Evolutionary conservation across 495 filamentous ascomycete species (phyloP).

Genomic region (Halenospora varia): DNA sequence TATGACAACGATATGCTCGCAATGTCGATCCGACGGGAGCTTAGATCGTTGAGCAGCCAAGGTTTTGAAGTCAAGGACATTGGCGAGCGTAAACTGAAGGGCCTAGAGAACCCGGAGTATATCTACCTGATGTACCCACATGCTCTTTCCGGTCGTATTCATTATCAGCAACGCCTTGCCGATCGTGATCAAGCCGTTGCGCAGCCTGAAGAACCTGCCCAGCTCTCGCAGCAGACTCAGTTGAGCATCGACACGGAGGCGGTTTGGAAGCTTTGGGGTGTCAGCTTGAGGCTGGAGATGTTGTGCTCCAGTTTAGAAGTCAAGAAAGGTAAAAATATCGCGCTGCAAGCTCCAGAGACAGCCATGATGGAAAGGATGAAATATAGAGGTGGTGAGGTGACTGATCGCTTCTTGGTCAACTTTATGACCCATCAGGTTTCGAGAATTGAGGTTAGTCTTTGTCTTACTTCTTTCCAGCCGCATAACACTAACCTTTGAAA

Average conservation of each 20-base stretch:
- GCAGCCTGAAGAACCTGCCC: conserved; percentile 20
- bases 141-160: conserved; percentile 73
- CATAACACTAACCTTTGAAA: neutral
- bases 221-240: conserved; percentile 26
- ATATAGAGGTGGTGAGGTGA: conserved; percentile 76
- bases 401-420: conserved; percentile 77
- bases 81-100: conserved; percentile 89
- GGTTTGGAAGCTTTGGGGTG: conserved; percentile 86
- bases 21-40: conserved; percentile 76
- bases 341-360: conserved; percentile 69
- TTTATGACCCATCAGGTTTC: conserved; percentile 93
- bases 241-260: conserved; percentile 65
- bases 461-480: neutral
- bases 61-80: conserved; percentile 97
- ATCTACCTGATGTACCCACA: conserved; percentile 93
- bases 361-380: conserved; percentile 80
- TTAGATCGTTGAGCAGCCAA: conserved; percentile 81
- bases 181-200: conserved; percentile 17
- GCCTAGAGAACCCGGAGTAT: conserved; percentile 93
- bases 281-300: conserved; percentile 86
- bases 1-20: conserved; percentile 67
- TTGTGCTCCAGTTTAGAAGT: conserved; percentile 84
- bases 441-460: conserved; percentile 77
- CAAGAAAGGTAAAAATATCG: conserved; percentile 54
- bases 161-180: conserved; percentile 42